Conservation (phyloP, 352 stramenopile species). For the Phytopythium montanum region DNA sequence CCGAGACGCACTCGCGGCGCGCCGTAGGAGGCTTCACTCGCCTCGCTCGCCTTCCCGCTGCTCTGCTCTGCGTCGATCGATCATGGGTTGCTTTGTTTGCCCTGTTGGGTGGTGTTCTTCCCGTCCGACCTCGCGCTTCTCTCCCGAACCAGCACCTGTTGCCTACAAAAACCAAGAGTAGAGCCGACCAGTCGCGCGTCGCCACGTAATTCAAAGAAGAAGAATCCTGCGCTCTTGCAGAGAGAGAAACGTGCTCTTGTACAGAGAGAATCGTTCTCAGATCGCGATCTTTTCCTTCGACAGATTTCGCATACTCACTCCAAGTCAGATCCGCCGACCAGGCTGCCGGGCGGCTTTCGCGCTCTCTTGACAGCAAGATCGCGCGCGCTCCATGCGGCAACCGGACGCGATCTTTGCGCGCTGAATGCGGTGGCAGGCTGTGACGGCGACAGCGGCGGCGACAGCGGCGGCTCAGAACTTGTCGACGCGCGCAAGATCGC, state of each 20-base stretch:
- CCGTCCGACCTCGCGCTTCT: neutral
- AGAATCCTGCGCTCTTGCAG: conserved; percentile 21
- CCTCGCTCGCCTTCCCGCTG: no score
- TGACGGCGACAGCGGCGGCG: no score
- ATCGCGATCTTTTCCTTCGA: conserved; percentile 8
- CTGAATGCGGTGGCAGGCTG: conserved; percentile 1
- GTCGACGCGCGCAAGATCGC: conserved; percentile 50
- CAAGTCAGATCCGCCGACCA: neutral
- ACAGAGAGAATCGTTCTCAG: neutral
- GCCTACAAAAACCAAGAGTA: conserved; percentile 14
- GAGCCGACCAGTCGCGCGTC: conserved; percentile 22
- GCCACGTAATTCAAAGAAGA: conserved; percentile 37
- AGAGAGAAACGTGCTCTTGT: conserved; percentile 14
- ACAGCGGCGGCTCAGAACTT: conserved; percentile 18
- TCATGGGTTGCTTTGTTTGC: no score
- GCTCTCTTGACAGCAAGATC: neutral
- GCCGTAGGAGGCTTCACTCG: no score
- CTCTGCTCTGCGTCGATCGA: no score
- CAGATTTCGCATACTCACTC: neutral
- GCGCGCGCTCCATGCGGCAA: neutral
- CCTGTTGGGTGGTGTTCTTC: neutral
- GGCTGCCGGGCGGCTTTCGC: neutral
- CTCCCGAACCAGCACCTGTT: conserved; percentile 17
- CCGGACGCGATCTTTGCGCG: conserved; percentile 1
- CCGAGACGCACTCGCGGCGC: no score